Percentiles rank a stretch among this genome's conserved stretches.
phyloP scores from a whole-genome alignment of 768 basidiomycete species.

The Chalciporus pseudorubinellus region DNA sequence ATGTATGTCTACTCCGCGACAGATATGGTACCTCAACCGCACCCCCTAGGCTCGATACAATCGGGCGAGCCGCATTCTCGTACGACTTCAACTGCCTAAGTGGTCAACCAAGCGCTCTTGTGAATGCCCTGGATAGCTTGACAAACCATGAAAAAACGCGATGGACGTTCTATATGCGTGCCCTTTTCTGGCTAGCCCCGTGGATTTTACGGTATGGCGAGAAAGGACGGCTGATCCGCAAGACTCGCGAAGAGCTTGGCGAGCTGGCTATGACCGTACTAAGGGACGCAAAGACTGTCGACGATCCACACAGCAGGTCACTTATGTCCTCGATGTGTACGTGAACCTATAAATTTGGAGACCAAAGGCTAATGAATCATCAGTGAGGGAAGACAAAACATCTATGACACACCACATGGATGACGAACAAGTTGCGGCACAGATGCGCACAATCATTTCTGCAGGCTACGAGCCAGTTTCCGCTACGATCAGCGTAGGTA shows the following conservation, averaged over 20 bases:
- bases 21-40: background rate
- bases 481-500: slow-evolving; percentile 34
- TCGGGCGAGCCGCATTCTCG: slow-evolving; percentile 60
- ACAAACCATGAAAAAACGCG: slow-evolving; percentile 58
- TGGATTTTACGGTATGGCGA: slow-evolving; percentile 53
- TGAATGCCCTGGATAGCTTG: slow-evolving; percentile 53
- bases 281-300: slow-evolving; percentile 48
- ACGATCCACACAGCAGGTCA: slow-evolving; percentile 44
- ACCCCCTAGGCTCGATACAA: slow-evolving; percentile 49
- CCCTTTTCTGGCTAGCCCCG: slow-evolving; percentile 60
- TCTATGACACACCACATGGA: slow-evolving; percentile 38
- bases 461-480: slow-evolving; percentile 48
- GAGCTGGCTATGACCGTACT: slow-evolving; percentile 50
- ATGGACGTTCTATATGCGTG: slow-evolving; percentile 63
- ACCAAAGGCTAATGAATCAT: slow-evolving; percentile 3
- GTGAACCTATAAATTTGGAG: background rate
- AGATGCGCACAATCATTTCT: slow-evolving; percentile 63
- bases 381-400: slow-evolving; percentile 45
- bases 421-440: slow-evolving; percentile 52
- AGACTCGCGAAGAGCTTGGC: slow-evolving; percentile 53
- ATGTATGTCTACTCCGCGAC: slow-evolving; percentile 21
- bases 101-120: slow-evolving; percentile 46
- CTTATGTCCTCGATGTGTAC: slow-evolving; percentile 56
- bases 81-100: slow-evolving; percentile 59
- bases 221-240: slow-evolving; percentile 57